A percentile compares a stretch with the other conserved stretches of the same genome.
phyloP scores from a whole-genome alignment of 2,329 filamentous ascomycete species.

The Dothideomycetidae sp. region DNA sequence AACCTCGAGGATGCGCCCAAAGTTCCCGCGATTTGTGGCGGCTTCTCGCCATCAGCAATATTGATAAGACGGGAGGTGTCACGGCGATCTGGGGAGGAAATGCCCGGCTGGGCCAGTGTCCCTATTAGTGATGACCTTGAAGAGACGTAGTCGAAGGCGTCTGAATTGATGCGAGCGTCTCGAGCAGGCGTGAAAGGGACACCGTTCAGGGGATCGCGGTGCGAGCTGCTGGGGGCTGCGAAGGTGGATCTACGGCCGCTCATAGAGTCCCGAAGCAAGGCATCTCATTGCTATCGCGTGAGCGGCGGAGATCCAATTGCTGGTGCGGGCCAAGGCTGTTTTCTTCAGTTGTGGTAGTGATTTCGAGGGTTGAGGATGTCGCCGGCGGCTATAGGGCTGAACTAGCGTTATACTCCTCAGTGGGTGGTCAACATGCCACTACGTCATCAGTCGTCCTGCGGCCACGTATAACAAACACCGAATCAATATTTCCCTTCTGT shows the following conservation, averaged over 20 bases:
- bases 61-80: background rate
- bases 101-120: background rate
- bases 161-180: background rate
- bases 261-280: conserved; percentile 2
- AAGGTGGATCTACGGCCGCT: conserved; percentile 7
- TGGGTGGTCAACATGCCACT: too few relatives aligned
- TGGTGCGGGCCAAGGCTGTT: too few relatives aligned
- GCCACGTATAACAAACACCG: too few relatives aligned
- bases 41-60: background rate
- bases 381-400: too few relatives aligned
- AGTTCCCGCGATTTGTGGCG: background rate
- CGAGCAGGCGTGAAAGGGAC: background rate
- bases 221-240: conserved; percentile 5
- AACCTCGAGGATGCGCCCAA: background rate
- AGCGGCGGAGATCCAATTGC: too few relatives aligned
- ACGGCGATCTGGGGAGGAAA: background rate
- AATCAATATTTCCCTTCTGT: too few relatives aligned
- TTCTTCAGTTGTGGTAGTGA: too few relatives aligned
- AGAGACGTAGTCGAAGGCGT: background rate
- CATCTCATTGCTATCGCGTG: background rate
- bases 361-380: too few relatives aligned
- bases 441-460: too few relatives aligned
- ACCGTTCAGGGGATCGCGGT: background rate
- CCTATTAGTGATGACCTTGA: background rate
- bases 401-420: too few relatives aligned